Evolutionary conservation across 192 early-diverging fungal genomes (phyloP).

Genomic region (Umbelopsis isabellina): DNA sequence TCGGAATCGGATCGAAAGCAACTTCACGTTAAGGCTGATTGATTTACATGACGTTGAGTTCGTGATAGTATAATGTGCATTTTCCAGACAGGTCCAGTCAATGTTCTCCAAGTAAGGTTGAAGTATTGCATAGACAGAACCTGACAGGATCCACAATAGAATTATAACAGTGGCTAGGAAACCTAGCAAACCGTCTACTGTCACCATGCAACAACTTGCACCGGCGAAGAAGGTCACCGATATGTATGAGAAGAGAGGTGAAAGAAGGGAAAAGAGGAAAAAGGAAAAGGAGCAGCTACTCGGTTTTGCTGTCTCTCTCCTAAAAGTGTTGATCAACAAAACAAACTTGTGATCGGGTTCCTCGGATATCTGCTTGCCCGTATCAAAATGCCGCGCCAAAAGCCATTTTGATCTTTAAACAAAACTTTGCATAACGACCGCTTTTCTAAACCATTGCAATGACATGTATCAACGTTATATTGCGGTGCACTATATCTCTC

Average conservation of each 20-base stretch:
- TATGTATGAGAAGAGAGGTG: background rate
- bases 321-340: conserved; percentile 17
- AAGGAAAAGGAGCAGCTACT: background rate
- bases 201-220: conserved; percentile 5
- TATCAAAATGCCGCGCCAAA: no score
- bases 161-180: background rate
- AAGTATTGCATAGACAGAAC: background rate
- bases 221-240: background rate
- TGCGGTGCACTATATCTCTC: no score
- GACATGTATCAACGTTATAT: no score
- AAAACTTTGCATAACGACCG: no score
- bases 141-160: background rate
- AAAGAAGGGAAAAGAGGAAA: background rate
- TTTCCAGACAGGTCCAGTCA: background rate
- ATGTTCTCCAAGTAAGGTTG: conserved; percentile 4
- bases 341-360: conserved; percentile 19
- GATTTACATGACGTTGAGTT: background rate
- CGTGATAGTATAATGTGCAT: background rate
- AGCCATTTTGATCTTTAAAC: no score
- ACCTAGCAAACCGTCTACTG: conserved; percentile 11
- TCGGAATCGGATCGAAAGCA: background rate
- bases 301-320: background rate
- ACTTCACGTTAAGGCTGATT: background rate
- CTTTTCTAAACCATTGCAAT: no score
- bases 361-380: background rate